Conservation (phyloP, 768 basidiomycete species). For the Cystobasidium ongulense region DNA sequence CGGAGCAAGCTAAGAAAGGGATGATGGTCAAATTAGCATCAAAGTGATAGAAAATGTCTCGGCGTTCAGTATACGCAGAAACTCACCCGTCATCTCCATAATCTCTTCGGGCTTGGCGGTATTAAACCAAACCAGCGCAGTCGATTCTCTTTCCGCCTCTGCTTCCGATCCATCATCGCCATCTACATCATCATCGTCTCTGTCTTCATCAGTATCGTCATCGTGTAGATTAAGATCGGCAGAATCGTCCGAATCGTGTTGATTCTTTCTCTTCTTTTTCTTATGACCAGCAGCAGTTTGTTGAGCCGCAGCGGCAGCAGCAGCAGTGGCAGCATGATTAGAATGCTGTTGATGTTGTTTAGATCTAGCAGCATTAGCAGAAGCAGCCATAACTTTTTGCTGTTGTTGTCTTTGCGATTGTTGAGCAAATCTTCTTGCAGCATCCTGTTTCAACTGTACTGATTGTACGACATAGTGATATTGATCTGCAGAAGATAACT, state of each 20-base stretch:
- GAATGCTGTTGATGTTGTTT: not conserved
- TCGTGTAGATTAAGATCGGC: slow-evolving; percentile 10
- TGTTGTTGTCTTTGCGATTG: slow-evolving; percentile 9
- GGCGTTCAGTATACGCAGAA: not conserved
- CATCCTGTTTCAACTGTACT: not conserved
- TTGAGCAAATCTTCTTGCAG: not conserved
- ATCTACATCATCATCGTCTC: slow-evolving; percentile 32
- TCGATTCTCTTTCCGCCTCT: slow-evolving; percentile 42
- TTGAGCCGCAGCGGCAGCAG: not conserved
- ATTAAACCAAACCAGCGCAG: slow-evolving; percentile 49
- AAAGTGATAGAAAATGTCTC: not conserved
- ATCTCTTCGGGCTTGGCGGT: slow-evolving; percentile 46
- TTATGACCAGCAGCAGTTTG: not conserved
- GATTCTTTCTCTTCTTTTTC: slow-evolving; percentile 14
- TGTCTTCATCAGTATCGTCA: slow-evolving; percentile 18
- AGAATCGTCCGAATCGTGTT: slow-evolving; percentile 8
- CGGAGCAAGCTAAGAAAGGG: slow-evolving; percentile 53
- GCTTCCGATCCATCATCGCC: slow-evolving; percentile 36
- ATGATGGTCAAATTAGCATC: not conserved
- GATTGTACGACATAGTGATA: not conserved
- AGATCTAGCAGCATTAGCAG: not conserved
- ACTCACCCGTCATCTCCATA: slow-evolving; percentile 49
- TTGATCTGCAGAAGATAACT: not conserved
- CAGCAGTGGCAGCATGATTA: not conserved
- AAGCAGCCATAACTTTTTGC: slow-evolving; percentile 25